Evolutionary conservation across 768 basidiomycete genomes (phyloP), one percentile per base, ranked within the genome.

Genomic region (Tremella yokohamensis): DNA sequence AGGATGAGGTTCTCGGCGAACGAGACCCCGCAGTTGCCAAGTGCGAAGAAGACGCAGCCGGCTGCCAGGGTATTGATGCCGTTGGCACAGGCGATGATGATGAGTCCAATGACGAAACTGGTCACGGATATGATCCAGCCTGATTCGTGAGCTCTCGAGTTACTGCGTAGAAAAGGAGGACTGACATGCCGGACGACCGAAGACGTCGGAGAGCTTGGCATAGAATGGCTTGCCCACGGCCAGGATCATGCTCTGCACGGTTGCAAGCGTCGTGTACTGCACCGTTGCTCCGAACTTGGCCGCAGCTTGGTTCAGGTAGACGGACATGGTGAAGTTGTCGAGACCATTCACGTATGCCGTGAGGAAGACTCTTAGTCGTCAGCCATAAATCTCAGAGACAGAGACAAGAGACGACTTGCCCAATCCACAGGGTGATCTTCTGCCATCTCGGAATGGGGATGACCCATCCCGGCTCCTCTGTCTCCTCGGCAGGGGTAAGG

Each of bases 1-100:
- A 53, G 26, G 38, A 53, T 34, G 6, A 53, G 38, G 7, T 53
- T 16, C 24, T 53, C 16, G 15, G 38, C 52, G n/a, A 53, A 25
- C 16, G 52, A 16, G 8, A 53, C 15, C 8, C 29, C 26, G 38
- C 52, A 53, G 38, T 37, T 40, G 15, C 52, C 52, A 7, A 53
- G 52, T 7, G 52, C 26, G 52, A 53, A 53, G 52, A 53, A 53
- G 15, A 53, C 52, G 7, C 15, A 16, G 38, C 52, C 52, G 24
- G 29, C 29, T 16, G 52, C 38, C 37, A 53, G 26, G 9, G 52
- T 37, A 26, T 53, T 53, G 52, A 53, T 37, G 4, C 52, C 52
- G 3, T 53, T 8, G 8, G 52, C 15, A 38, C 16, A n/a, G 13
- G 52, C 52, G 38, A 53, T 53, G 52, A 53, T 40, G 52, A 53